Base-by-base conservation (phyloP, 148 eudicot species). In the Rhododendron mucronatum region DNA sequence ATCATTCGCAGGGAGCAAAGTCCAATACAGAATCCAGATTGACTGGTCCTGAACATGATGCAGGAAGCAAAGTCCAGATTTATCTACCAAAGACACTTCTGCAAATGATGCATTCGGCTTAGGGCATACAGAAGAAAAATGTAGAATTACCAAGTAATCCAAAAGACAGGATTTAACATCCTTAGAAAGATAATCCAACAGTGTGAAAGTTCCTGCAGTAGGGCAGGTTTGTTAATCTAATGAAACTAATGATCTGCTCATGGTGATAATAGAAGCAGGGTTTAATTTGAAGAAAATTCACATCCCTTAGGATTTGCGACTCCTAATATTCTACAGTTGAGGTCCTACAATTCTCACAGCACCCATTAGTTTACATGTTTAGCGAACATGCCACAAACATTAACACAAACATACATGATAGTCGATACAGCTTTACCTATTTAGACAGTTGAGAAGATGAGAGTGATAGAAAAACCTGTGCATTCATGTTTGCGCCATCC, bases 401-500 rank as follows among this genome's bases (percentile, higher is more conserved):
- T n/a, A 63, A 83, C 23, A 41, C 11, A 45, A 30, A 83, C 28
- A 28, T 71, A 30, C 61, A 48, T 67, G 44, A 12, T 5, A 67
- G 57, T 44, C 30, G 30, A 48, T 12, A 53, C 39, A 69, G 48
- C 61, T 53, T 53, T 81, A 6, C 21, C 44, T 23, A 51, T 71
- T 47, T 73, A 33, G 26, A 81, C 30, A 33, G 30, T 33, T 20
- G 23, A 44, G 57, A 69, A 33, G 18, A 35, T 69, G 30, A 69
- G 35, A 51, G 21, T 84, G 41, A 16, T 9, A 73, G 81, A 84
- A 80, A 28, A 88, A 96, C 99, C 98, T 97, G 99, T 65, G 98
- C 99, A 86, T 97, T 95, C 99, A 95, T 97, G 98, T 97, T 97
- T 71, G 99, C 99, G 84, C 99, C 99, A 92, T 97, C 99, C 99